phyloP scores from a whole-genome alignment of 306 rosid genomes.

The Vachellia pachyceras region DNA sequence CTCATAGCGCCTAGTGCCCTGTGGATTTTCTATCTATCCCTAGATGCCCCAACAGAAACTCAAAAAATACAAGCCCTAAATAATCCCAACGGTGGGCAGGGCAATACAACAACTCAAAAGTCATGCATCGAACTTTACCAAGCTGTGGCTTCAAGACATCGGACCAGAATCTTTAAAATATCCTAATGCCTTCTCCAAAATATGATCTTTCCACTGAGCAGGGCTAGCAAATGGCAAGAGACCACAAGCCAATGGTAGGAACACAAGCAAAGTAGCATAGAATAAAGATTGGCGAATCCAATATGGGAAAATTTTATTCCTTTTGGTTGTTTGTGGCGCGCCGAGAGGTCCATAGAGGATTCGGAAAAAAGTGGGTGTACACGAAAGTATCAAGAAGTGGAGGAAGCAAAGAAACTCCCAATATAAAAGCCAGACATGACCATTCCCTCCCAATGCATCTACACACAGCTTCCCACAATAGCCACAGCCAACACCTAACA shows the following conservation, averaged over 20 bases:
- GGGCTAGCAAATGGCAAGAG: conserved; percentile 82
- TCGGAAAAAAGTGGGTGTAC: conserved; percentile 50
- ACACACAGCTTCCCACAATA: conserved; percentile 76
- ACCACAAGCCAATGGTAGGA: conserved; percentile 79
- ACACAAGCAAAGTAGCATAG: conserved; percentile 45
- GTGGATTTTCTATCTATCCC: not conserved
- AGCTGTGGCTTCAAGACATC: not conserved
- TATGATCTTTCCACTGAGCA: conserved; percentile 73
- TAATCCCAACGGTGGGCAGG: not conserved
- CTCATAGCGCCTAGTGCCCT: not conserved
- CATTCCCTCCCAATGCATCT: conserved; percentile 84
- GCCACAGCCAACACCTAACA: conserved; percentile 77
- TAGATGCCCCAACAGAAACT: not conserved
- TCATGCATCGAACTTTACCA: not conserved
- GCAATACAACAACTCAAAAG: not conserved
- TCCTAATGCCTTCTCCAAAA: conserved; percentile 34
- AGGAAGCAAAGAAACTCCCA: conserved; percentile 74
- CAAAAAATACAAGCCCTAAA: not conserved
- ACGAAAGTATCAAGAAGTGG: conserved; percentile 64
- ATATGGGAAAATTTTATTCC: conserved; percentile 44
- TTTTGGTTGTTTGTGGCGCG: conserved; percentile 37
- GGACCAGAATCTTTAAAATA: conserved; percentile 21
- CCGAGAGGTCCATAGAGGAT: conserved; percentile 70
- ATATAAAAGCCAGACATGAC: conserved; percentile 69
- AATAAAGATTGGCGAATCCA: conserved; percentile 71